Conservation (phyloP, 805 yeast genomes). For the Cyberlindnera mrakii region DNA sequence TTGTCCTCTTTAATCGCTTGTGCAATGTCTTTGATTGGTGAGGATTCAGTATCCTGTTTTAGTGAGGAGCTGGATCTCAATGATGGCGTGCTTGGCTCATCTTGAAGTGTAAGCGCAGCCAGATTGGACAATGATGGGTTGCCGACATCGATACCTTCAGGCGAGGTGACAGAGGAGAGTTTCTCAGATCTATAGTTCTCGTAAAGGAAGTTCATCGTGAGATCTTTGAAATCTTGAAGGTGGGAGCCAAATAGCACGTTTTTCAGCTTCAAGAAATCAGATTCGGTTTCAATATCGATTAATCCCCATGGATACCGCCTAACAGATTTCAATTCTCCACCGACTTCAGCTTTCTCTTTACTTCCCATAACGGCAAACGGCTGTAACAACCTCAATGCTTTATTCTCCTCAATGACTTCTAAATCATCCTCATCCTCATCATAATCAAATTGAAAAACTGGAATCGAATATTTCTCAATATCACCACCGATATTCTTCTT, state of each 20-base stretch:
- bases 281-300: slow-evolving; percentile 42
- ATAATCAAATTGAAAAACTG: slow-evolving; percentile 63
- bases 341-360: slow-evolving; percentile 46
- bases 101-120: slow-evolving; percentile 37
- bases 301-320: slow-evolving; percentile 78
- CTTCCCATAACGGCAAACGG: slow-evolving; percentile 73
- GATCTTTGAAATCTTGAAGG: slow-evolving; percentile 71
- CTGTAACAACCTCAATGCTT: slow-evolving; percentile 53
- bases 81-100: slow-evolving; percentile 12
- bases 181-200: slow-evolving; percentile 79
- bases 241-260: slow-evolving; percentile 79
- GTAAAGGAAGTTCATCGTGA: slow-evolving; percentile 70
- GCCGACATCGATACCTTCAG: slow-evolving; percentile 18
- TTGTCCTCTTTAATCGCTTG: slow-evolving; percentile 31
- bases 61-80: slow-evolving; percentile 5
- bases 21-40: slow-evolving; percentile 33
- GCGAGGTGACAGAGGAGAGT: slow-evolving; percentile 48
- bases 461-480: slow-evolving; percentile 63
- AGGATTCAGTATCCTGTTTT: slow-evolving; percentile 21
- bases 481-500: slow-evolving; percentile 57
- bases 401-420: slow-evolving; percentile 66
- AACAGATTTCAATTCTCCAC: slow-evolving; percentile 48
- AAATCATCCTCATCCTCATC: slow-evolving; percentile 70
- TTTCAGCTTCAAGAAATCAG: slow-evolving; percentile 53
- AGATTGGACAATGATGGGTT: slow-evolving; percentile 59